These are phyloP conservation scores for Asterophora parasitica DNA, from an alignment of 768 basidiomycete genomes.

Conservation along the genomic window DNA sequence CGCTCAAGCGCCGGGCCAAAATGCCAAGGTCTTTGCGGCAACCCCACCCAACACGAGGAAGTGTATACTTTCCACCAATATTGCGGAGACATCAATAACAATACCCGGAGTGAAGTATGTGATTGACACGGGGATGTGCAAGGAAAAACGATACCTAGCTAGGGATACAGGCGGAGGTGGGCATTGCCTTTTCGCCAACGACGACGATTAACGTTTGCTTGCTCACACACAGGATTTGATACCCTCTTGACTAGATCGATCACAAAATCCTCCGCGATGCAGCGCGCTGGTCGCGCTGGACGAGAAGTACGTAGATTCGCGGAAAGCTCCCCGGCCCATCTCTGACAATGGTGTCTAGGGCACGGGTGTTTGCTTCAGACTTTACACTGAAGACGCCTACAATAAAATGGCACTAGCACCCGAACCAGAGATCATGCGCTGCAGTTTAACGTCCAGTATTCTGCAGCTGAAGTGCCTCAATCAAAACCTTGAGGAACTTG, in stretches of 20 bases:
- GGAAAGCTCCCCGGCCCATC: not conserved
- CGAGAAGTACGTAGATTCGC: constrained; percentile 58
- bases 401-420: constrained; percentile 56
- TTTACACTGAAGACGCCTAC: constrained; percentile 86
- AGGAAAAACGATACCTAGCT: constrained; percentile 86
- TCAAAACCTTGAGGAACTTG: constrained; percentile 74
- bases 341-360: constrained; percentile 40
- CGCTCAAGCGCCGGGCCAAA: constrained; percentile 71
- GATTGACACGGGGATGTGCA: constrained; percentile 93
- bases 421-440: constrained; percentile 89
- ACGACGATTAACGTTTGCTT: not conserved
- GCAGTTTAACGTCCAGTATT: constrained; percentile 76
- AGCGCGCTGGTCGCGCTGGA: constrained; percentile 94
- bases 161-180: constrained; percentile 64
- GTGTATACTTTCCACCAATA: constrained; percentile 94
- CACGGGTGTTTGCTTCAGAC: constrained; percentile 80
- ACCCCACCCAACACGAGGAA: constrained; percentile 71
- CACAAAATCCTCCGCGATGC: constrained; percentile 86
- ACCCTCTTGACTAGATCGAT: constrained; percentile 78
- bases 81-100: constrained; percentile 97
- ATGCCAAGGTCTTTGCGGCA: constrained; percentile 70
- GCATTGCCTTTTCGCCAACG: constrained; percentile 2
- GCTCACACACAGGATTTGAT: constrained; percentile 72
- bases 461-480: constrained; percentile 84
- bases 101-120: constrained; percentile 95